phyloP scores from a whole-genome alignment of 352 stramenopile genomes.

The Phytopythium litorale region DNA sequence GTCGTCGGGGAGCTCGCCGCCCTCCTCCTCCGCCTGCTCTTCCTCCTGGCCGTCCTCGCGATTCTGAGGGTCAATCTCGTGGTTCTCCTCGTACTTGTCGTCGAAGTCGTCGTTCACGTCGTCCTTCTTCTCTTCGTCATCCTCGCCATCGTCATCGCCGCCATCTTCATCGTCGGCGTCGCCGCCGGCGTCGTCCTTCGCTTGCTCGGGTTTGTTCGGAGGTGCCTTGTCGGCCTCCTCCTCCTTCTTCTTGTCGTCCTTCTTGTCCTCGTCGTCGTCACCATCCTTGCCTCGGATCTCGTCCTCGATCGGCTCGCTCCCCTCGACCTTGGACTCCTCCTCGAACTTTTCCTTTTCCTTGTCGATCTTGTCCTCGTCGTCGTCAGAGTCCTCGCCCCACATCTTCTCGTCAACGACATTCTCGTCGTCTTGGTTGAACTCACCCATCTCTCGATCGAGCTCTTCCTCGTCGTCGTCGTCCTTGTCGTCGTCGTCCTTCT shows the following conservation, averaged over 20 bases:
- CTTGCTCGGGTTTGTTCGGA: constrained; percentile 45
- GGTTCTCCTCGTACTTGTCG: constrained; percentile 79
- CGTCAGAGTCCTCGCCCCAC: constrained; percentile 93
- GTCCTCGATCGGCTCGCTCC: constrained; percentile 73
- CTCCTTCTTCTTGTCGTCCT: constrained; percentile 66
- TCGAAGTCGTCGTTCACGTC: constrained; percentile 91
- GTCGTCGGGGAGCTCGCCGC: constrained; percentile 72
- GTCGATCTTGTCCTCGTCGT: constrained; percentile 93
- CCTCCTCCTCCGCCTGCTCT: constrained; percentile 57
- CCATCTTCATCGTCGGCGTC: constrained; percentile 30
- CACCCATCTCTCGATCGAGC: constrained; percentile 98
- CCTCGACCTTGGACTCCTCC: constrained; percentile 80
- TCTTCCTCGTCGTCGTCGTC: constrained; percentile 92
- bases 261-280: constrained; percentile 81
- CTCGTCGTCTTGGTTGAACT: constrained; percentile 94
- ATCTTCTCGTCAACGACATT: constrained; percentile 99
- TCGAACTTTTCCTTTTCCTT: constrained; percentile 95
- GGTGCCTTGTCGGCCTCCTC: constrained; percentile 42
- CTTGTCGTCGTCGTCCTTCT: constrained; percentile 85
- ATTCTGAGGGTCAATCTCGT: constrained; percentile 54
- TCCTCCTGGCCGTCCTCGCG: constrained; percentile 49
- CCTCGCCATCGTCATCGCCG: constrained; percentile 29
- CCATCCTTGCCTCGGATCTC: constrained; percentile 89
- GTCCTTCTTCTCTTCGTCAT: constrained; percentile 71
- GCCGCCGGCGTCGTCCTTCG: constrained; percentile 35